Evolutionary conservation across 163 green algal genomes (phyloP).

Genomic region (Chlorella variabilis): DNA sequence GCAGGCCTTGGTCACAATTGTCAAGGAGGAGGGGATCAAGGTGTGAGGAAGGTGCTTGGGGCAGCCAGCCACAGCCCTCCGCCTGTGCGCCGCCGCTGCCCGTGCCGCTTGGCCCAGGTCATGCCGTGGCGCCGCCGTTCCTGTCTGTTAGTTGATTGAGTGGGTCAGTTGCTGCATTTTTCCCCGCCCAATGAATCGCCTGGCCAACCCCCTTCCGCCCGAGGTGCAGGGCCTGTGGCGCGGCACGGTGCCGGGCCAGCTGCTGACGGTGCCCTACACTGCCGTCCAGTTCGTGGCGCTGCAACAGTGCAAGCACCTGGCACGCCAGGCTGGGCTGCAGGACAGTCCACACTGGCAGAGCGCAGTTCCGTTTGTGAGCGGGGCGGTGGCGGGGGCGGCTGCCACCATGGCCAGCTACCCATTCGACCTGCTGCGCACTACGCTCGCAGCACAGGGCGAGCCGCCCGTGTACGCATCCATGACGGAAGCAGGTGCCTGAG

Average conservation of each 20-base stretch:
- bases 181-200: too few relatives aligned
- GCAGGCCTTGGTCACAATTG: conserved; percentile 88
- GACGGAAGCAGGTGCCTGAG: conserved; percentile 66
- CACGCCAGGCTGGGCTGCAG: conserved; percentile 50
- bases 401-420: conserved; percentile 95
- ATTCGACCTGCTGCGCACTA: conserved; percentile 98
- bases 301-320: conserved; percentile 77
- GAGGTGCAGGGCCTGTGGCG: conserved; percentile 94
- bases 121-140: too few relatives aligned
- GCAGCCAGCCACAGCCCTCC: background rate
- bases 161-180: too few relatives aligned
- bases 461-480: conserved; percentile 89
- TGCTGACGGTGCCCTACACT: conserved; percentile 97
- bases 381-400: conserved; percentile 86
- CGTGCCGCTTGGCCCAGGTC: too few relatives aligned
- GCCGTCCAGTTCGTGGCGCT: conserved; percentile 96
- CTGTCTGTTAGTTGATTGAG: too few relatives aligned
- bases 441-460: conserved; percentile 94
- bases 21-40: conserved; percentile 90
- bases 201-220: too few relatives aligned
- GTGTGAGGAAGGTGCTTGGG: conserved; percentile 47
- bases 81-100: background rate
- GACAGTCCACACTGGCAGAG: conserved; percentile 26
- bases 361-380: conserved; percentile 83
- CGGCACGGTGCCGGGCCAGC: conserved; percentile 91